Percentiles rank a stretch among this genome's conserved stretches.
phyloP scores from a whole-genome alignment of 768 basidiomycete genomes.

The Mycena filopes region DNA sequence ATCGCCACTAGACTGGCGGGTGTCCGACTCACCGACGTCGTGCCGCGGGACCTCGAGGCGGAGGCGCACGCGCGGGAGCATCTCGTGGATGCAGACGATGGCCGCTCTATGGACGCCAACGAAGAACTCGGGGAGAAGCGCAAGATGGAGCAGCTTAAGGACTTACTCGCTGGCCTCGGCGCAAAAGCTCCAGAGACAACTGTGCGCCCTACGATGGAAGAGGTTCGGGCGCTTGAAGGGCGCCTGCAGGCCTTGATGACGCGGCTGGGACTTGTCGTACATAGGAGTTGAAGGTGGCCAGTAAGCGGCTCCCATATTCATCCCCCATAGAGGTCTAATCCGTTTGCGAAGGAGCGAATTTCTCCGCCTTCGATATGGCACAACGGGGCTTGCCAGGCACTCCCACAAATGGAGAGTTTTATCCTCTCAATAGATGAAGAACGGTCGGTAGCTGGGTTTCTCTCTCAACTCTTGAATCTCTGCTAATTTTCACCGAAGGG shows the following conservation, averaged over 20 bases:
- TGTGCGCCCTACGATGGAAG: constrained; percentile 49
- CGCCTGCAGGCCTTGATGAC: constrained; percentile 45
- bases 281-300: constrained; percentile 36
- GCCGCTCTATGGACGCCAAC: constrained; percentile 42
- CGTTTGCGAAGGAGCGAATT: not conserved
- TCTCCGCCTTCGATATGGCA: not conserved
- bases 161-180: constrained; percentile 60
- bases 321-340: too few species aligned
- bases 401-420: not conserved
- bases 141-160: constrained; percentile 65
- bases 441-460: not conserved
- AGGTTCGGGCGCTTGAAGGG: constrained; percentile 51
- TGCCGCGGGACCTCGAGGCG: constrained; percentile 80
- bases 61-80: constrained; percentile 81
- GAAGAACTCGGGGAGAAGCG: constrained; percentile 59
- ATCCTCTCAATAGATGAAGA: not conserved
- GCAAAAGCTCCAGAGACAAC: constrained; percentile 30
- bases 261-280: constrained; percentile 45
- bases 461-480: too few species aligned
- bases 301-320: not conserved
- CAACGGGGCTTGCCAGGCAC: too few species aligned
- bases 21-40: constrained; percentile 77
- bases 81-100: constrained; percentile 53
- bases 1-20: constrained; percentile 66
- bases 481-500: too few species aligned